Evolutionary conservation across 768 basidiomycete species (phyloP).

Genomic region (Trametes elegans): DNA sequence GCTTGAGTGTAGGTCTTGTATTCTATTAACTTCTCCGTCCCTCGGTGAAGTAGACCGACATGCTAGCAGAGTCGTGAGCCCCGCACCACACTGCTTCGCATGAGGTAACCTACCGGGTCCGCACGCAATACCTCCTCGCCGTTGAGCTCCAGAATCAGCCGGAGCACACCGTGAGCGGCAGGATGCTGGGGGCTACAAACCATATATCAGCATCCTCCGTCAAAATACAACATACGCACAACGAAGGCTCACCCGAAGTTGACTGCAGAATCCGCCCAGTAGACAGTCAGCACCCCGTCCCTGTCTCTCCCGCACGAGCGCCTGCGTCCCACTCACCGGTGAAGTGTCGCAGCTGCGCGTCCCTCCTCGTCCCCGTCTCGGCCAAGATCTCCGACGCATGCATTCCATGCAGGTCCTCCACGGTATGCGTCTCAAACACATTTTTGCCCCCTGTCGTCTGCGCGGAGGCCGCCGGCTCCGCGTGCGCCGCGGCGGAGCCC

Average conservation of each 20-base stretch:
- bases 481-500: constrained; percentile 34
- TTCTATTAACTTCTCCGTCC: constrained; percentile 98
- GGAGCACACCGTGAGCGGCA: constrained; percentile 96
- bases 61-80: constrained; percentile 49
- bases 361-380: constrained; percentile 68
- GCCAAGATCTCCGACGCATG: constrained; percentile 75
- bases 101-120: constrained; percentile 60
- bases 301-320: background rate
- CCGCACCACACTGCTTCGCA: background rate
- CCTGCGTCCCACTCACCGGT: constrained; percentile 57
- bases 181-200: constrained; percentile 88
- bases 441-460: constrained; percentile 40
- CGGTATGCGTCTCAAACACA: constrained; percentile 65
- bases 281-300: constrained; percentile 5
- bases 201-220: background rate
- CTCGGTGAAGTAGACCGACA: constrained; percentile 93
- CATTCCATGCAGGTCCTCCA: constrained; percentile 84
- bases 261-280: constrained; percentile 44
- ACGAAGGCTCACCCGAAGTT: constrained; percentile 74
- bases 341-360: constrained; percentile 88
- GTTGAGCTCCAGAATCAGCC: constrained; percentile 95
- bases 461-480: constrained; percentile 24
- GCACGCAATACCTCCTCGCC: constrained; percentile 92
- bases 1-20: constrained; percentile 99
- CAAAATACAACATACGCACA: background rate